phyloP scores from a whole-genome alignment of 106 monocot species.

The Platanthera zijinensis region DNA sequence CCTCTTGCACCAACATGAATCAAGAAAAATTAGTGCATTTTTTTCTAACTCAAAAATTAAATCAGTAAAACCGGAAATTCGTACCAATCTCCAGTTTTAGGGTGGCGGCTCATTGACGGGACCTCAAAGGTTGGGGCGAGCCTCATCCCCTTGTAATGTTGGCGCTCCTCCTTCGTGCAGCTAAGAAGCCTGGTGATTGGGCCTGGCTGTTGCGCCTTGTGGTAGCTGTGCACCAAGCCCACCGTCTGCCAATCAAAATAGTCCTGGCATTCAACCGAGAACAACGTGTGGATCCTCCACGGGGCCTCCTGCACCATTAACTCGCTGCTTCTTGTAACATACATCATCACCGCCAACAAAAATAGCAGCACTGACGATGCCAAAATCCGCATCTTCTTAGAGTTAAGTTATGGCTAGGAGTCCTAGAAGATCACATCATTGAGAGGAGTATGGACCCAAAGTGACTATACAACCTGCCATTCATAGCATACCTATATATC shows the following conservation, averaged over 20 bases:
- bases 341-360: neutral
- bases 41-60: neutral
- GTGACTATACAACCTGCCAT: neutral
- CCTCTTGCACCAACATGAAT: neutral
- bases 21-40: neutral
- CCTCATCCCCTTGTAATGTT: constrained; percentile 57
- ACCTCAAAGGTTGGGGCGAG: constrained; percentile 87
- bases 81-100: constrained; percentile 89
- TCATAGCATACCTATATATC: neutral
- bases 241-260: constrained; percentile 99
- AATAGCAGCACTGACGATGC: neutral
- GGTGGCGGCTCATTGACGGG: constrained; percentile 90
- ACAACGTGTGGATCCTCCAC: constrained; percentile 87
- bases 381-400: neutral
- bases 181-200: constrained; percentile 88
- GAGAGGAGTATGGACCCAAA: neutral
- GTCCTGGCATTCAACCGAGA: constrained; percentile 92
- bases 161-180: constrained; percentile 71
- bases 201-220: constrained; percentile 81
- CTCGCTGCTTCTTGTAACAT: neutral
- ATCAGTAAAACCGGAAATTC: neutral
- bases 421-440: neutral
- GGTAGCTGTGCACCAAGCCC: constrained; percentile 79
- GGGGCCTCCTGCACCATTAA: constrained; percentile 25
- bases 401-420: neutral